Conservation (phyloP, 1,284 basidiomycete species). For the Fomitopsis palustris region DNA sequence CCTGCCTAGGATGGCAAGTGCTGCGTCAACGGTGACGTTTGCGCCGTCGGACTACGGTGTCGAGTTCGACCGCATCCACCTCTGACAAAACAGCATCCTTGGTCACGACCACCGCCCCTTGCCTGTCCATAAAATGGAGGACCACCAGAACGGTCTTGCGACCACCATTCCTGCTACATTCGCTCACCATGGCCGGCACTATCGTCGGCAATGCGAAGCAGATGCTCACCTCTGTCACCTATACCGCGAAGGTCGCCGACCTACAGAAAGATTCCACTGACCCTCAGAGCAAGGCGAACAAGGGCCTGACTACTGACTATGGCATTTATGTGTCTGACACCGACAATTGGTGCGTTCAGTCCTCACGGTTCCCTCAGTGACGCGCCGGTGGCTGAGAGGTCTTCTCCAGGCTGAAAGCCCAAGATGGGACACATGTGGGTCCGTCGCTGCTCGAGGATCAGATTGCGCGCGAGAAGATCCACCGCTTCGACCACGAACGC, state of each 20-base stretch:
- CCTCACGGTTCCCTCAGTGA: neutral
- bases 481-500: constrained; percentile 79
- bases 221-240: constrained; percentile 24
- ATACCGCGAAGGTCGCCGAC: constrained; percentile 42
- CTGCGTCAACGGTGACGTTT: constrained; percentile 10
- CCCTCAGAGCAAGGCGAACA: constrained; percentile 24
- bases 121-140: neutral
- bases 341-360: constrained; percentile 53
- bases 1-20: too few relatives aligned
- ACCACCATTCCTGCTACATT: neutral
- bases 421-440: constrained; percentile 41
- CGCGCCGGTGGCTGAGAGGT: neutral
- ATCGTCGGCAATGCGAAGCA: constrained; percentile 23
- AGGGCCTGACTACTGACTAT: constrained; percentile 57
- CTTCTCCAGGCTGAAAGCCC: constrained; percentile 47
- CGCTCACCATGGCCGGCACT: constrained; percentile 16
- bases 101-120: neutral
- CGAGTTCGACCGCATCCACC: neutral
- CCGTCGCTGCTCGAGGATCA: constrained; percentile 64
- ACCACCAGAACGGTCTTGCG: neutral
- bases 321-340: constrained; percentile 59
- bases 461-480: constrained; percentile 67
- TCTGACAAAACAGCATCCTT: neutral
- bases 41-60: neutral
- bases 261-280: constrained; percentile 42